Percentiles rank a stretch among this genome's conserved stretches.
phyloP scores from a whole-genome alignment of 768 basidiomycete genomes.

The Trametes gibbosa region DNA sequence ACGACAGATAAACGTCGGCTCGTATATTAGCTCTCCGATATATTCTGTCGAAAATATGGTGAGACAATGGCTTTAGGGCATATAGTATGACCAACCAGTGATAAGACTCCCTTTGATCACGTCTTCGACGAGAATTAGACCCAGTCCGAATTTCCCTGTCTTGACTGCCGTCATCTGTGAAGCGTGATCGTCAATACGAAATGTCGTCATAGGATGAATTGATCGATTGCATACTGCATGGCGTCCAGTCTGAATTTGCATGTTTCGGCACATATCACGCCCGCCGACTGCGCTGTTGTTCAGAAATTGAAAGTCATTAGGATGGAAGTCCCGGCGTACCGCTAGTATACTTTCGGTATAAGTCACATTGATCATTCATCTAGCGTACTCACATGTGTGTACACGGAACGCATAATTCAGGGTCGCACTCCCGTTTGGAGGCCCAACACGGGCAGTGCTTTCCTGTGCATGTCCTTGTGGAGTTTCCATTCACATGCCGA shows the following conservation, averaged over 20 bases:
- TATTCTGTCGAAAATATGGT: conserved; percentile 47
- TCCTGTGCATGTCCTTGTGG: conserved; percentile 33
- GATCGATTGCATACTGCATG: conserved; percentile 30
- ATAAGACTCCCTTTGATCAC: conserved; percentile 40
- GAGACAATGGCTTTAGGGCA: neutral
- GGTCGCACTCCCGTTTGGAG: conserved; percentile 62
- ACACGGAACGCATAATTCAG: conserved; percentile 49
- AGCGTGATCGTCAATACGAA: neutral
- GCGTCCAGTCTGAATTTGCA: conserved; percentile 43
- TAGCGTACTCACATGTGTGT: neutral
- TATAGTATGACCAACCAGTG: conserved; percentile 19
- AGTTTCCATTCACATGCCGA: too few species aligned
- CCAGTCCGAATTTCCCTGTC: conserved; percentile 38
- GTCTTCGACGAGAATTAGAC: conserved; percentile 48
- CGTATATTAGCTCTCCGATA: conserved; percentile 56
- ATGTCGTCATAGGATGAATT: neutral
- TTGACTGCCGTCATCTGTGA: conserved; percentile 17
- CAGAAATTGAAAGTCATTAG: too few species aligned
- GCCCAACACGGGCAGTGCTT: conserved; percentile 50
- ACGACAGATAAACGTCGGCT: conserved; percentile 47
- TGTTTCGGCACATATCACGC: conserved; percentile 42
- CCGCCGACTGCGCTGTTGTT: neutral
- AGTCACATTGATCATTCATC: neutral
- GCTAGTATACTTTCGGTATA: too few species aligned
- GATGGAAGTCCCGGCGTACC: too few species aligned